These are phyloP conservation scores for Colletotrichum tamarilloi DNA, from an alignment of 2,329 filamentous ascomycete species.

Conservation along the genomic window DNA sequence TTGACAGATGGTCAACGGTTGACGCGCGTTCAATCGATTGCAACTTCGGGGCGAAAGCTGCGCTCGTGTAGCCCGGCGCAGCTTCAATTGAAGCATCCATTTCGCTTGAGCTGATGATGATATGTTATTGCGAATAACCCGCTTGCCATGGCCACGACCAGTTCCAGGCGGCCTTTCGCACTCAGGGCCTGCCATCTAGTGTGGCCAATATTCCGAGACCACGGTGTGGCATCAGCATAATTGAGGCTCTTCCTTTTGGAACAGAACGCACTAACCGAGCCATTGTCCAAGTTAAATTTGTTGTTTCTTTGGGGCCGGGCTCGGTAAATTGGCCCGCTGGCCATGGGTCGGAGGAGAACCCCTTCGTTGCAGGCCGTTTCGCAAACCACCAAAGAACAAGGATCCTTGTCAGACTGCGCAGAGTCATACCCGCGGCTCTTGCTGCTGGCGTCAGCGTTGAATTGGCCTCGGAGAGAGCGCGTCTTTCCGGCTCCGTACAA, in stretches of 20 bases:
- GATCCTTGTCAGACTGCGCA: neutral
- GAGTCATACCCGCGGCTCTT: neutral
- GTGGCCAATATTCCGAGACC: neutral
- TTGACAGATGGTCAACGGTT: neutral
- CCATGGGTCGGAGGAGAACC: constrained; percentile 1
- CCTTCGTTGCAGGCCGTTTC: constrained; percentile 24
- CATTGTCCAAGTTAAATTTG: neutral
- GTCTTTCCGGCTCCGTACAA: neutral
- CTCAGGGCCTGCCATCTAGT: neutral
- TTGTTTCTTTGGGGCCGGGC: neutral
- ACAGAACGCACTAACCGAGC: neutral
- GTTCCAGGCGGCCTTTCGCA: neutral
- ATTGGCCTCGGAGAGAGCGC: neutral
- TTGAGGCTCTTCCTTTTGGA: neutral
- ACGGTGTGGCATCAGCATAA: neutral
- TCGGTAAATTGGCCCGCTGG: neutral
- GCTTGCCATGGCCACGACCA: neutral
- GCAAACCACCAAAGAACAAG: constrained; percentile 10
- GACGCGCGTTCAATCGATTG: neutral
- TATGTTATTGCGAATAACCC: neutral
- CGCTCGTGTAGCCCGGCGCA: no score
- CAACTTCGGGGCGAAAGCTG: no score
- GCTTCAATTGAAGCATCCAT: neutral
- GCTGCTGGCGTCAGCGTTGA: neutral
- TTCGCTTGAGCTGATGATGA: no score